These are phyloP conservation scores for Sporopachydermia cereana DNA, from an alignment of 1,139 yeast species.

Conservation along the genomic window DNA sequence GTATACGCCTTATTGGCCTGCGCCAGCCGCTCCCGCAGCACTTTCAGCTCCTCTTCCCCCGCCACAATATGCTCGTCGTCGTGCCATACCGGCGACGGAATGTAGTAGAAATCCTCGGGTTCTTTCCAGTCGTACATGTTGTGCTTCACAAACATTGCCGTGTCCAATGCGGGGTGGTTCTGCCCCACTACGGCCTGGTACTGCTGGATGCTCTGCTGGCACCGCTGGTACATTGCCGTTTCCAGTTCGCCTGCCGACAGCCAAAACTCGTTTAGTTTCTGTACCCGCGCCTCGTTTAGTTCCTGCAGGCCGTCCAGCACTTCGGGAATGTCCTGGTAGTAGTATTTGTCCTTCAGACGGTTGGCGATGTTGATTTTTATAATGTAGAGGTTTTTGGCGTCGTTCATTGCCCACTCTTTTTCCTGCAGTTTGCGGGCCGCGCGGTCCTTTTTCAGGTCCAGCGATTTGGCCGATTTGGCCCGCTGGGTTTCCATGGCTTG, in stretches of 20 bases:
- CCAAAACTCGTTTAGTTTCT: constrained; percentile 59
- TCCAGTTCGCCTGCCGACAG: constrained; percentile 56
- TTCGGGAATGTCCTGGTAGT: constrained; percentile 90
- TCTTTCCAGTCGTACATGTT: constrained; percentile 69
- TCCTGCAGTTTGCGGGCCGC: constrained; percentile 46
- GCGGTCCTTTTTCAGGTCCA: constrained; percentile 38
- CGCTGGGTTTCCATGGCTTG: constrained; percentile 72
- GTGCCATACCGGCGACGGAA: constrained; percentile 94
- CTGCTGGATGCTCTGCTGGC: constrained; percentile 39
- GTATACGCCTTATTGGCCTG: constrained; percentile 36
- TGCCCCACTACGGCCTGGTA: constrained; percentile 51
- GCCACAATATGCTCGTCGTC: constrained; percentile 76
- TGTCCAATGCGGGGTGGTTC: constrained; percentile 66
- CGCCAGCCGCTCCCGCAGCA: constrained; percentile 49
- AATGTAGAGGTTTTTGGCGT: constrained; percentile 71
- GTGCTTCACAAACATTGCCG: constrained; percentile 89
- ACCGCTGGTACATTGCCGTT: constrained; percentile 39
- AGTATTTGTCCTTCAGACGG: constrained; percentile 84
- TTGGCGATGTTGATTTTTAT: constrained; percentile 77
- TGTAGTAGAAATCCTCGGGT: constrained; percentile 72
- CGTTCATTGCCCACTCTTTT: constrained; percentile 71
- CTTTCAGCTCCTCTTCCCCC: constrained; percentile 49
- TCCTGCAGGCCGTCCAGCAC: constrained; percentile 77
- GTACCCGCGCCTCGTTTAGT: constrained; percentile 69
- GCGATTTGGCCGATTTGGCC: constrained; percentile 49